Conservation (phyloP, 2,329 filamentous ascomycete species). For the Fusarium buharicum region DNA sequence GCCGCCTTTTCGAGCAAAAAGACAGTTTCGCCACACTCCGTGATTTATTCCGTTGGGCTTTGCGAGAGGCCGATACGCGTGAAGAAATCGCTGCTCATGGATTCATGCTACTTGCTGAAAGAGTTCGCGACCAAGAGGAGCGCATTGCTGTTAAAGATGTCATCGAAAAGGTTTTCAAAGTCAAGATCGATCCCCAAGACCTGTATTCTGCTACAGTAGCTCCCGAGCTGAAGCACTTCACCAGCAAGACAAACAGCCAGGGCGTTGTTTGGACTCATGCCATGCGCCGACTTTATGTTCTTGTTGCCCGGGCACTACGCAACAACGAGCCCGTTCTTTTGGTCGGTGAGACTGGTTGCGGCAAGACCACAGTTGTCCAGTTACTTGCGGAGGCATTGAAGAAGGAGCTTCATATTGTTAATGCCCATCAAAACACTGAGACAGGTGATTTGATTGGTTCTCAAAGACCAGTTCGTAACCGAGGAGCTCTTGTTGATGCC, state of each 20-base stretch:
- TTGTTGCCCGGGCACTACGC: constrained; percentile 85
- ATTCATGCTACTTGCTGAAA: constrained; percentile 94
- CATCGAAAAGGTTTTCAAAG: constrained; percentile 91
- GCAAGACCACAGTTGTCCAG: constrained; percentile 97
- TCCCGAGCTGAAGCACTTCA: constrained; percentile 64
- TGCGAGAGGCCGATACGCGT: constrained; percentile 83
- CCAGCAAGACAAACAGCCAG: constrained; percentile 61
- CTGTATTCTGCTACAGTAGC: constrained; percentile 75
- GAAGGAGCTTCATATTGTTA: constrained; percentile 86
- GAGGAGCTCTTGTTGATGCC: constrained; percentile 74
- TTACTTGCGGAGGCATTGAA: constrained; percentile 83
- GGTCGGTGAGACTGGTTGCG: constrained; percentile 96
- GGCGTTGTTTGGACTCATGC: constrained; percentile 93
- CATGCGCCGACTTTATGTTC: constrained; percentile 89
- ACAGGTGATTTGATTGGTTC: constrained; percentile 97
- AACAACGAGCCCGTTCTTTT: constrained; percentile 95
- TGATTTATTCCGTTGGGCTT: constrained; percentile 95
- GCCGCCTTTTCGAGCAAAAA: constrained; percentile 93
- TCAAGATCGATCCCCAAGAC: constrained; percentile 76
- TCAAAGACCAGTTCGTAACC: constrained; percentile 89
- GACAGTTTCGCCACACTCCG: constrained; percentile 95
- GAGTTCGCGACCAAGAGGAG: constrained; percentile 92
- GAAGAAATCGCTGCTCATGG: constrained; percentile 92
- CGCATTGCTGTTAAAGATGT: constrained; percentile 83
- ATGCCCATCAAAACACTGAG: constrained; percentile 98